Conservation (phyloP, 768 basidiomycete species). For the Phaeotremella fagi region DNA sequence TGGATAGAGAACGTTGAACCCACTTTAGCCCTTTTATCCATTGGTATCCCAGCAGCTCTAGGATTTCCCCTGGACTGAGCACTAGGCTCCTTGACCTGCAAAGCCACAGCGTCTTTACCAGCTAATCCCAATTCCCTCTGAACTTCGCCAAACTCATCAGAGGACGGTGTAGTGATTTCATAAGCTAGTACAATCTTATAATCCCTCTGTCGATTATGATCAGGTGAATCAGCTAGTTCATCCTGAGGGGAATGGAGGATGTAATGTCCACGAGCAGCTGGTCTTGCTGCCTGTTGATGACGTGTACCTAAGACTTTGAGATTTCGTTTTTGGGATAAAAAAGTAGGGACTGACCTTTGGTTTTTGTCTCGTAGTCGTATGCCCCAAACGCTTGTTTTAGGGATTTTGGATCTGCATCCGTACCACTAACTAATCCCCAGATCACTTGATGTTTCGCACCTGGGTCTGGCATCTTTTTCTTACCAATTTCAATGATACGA, state of each 20-base stretch:
- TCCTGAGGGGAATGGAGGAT: constrained; percentile 45
- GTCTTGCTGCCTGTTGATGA: constrained; percentile 37
- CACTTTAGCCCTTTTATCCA: constrained; percentile 34
- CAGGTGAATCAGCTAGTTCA: constrained; percentile 30
- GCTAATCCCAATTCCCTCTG: constrained; percentile 37
- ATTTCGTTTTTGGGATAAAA: not conserved
- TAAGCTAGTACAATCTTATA: constrained; percentile 37
- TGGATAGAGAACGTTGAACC: constrained; percentile 5
- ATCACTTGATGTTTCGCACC: constrained; percentile 40
- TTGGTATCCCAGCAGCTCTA: constrained; percentile 34
- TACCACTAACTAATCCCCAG: constrained; percentile 35
- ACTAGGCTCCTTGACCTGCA: constrained; percentile 41
- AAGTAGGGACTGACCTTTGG: constrained; percentile 21
- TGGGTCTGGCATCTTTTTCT: constrained; percentile 45
- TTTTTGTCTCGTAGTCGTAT: constrained; percentile 41
- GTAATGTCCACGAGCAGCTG: constrained; percentile 42
- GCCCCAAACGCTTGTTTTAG: constrained; percentile 38
- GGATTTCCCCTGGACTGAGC: constrained; percentile 25
- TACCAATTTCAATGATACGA: constrained; percentile 43
- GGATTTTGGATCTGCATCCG: constrained; percentile 15
- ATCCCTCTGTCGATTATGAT: constrained; percentile 34
- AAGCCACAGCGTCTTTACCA: constrained; percentile 26
- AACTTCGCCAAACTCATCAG: constrained; percentile 38
- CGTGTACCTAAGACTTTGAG: constrained; percentile 33
- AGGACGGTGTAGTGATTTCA: constrained; percentile 36